Evolutionary conservation across 768 basidiomycete genomes (phyloP).

Genomic region (Termitomyces sp.): DNA sequence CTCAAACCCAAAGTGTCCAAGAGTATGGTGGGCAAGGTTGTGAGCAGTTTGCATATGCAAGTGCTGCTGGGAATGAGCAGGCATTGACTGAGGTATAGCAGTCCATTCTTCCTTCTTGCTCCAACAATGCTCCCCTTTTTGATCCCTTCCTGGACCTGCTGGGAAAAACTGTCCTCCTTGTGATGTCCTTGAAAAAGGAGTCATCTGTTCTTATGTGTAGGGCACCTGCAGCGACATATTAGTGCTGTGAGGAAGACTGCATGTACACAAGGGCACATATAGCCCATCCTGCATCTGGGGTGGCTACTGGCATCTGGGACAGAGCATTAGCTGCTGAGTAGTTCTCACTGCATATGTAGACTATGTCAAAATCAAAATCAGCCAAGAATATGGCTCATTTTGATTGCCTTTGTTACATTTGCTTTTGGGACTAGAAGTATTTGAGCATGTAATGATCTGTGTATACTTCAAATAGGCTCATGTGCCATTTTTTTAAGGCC

Average conservation of each 20-base stretch:
- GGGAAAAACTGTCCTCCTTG: not conserved
- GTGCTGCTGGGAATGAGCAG: too few relatives aligned
- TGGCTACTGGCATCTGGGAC: not conserved
- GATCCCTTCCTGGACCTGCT: not conserved
- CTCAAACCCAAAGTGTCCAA: too few relatives aligned
- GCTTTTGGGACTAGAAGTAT: not conserved
- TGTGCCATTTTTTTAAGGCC: too few relatives aligned
- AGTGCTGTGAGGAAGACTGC: not conserved
- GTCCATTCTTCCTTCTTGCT: not conserved
- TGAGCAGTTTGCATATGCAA: too few relatives aligned
- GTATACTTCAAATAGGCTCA: too few relatives aligned
- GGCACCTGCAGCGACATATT: not conserved
- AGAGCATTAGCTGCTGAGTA: not conserved
- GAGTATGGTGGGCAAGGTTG: too few relatives aligned
- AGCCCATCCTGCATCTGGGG: not conserved
- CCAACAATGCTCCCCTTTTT: not conserved
- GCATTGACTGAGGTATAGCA: not conserved
- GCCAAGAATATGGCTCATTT: not conserved
- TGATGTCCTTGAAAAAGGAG: not conserved
- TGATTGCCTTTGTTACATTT: not conserved
- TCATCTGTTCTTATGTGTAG: not conserved
- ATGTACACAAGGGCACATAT: not conserved
- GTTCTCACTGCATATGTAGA: not conserved
- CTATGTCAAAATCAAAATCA: not conserved
- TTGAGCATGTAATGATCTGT: too few relatives aligned